Evolutionary conservation across 176 grass and related monocot species (phyloP).

Genomic region (Paspalum vaginatum): DNA sequence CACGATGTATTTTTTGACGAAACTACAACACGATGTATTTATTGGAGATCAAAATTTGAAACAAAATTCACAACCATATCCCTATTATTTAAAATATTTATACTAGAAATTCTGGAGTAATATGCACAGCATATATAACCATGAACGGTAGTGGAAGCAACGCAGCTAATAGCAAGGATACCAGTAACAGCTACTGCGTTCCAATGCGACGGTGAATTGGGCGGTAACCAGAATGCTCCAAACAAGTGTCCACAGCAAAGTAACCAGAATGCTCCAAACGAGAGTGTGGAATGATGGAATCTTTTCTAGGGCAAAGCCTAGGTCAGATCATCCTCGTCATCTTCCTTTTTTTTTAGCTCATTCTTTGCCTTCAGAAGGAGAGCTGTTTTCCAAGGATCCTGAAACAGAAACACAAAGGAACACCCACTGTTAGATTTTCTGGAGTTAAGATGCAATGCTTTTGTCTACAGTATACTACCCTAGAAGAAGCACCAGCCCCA

Average conservation of each 20-base stretch:
- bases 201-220: neutral
- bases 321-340: constrained; percentile 87
- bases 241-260: neutral
- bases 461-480: neutral
- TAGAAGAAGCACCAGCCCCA: neutral
- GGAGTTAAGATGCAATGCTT: neutral
- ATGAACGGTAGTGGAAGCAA: neutral
- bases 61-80: neutral
- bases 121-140: neutral
- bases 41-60: neutral
- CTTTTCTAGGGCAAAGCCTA: constrained; percentile 44
- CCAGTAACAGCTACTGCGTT: neutral
- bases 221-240: neutral
- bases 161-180: neutral
- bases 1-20: no score
- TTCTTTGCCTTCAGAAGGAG: constrained; percentile 90
- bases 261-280: neutral
- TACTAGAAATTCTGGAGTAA: neutral
- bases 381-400: constrained; percentile 96
- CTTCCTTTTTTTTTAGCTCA: constrained; percentile 74
- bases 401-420: neutral
- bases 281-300: constrained; percentile 21
- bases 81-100: neutral
- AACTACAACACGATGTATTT: no score
- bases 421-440: neutral